phyloP scores from a whole-genome alignment of 2,329 filamentous ascomycete species.

The Chaetomiaceae sp. region DNA sequence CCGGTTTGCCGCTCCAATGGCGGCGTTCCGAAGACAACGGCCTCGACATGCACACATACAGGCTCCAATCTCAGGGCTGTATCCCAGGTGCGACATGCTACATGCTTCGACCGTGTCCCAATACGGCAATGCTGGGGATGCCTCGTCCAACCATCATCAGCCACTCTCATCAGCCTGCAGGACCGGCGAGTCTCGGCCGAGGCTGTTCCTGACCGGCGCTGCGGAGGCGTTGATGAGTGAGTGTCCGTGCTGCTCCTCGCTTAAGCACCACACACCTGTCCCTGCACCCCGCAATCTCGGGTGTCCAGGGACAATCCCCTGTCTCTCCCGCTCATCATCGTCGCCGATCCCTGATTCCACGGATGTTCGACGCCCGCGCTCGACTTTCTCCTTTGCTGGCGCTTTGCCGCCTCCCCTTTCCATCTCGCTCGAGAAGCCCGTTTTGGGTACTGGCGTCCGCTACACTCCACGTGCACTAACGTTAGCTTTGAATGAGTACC shows the following conservation, averaged over 20 bases:
- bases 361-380: conserved; percentile 3
- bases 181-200: neutral
- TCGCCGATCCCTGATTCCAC: neutral
- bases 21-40: neutral
- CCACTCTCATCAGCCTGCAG: too few species aligned
- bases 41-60: neutral
- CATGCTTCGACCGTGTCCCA: neutral
- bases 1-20: conserved; percentile 18
- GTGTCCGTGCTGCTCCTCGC: conserved; percentile 13
- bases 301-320: neutral
- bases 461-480: neutral
- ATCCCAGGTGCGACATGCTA: neutral
- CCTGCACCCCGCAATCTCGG: conserved; percentile 22
- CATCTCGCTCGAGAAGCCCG: neutral
- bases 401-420: neutral
- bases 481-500: too few species aligned
- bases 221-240: neutral
- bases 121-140: neutral
- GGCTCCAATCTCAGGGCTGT: conserved; percentile 4
- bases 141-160: too few species aligned
- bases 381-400: neutral
- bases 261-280: conserved; percentile 6
- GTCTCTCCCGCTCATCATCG: neutral
- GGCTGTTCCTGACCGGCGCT: neutral
- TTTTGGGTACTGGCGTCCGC: neutral